Conservation (phyloP, 2,329 filamentous ascomycete genomes). For the Xylaria sp. region DNA sequence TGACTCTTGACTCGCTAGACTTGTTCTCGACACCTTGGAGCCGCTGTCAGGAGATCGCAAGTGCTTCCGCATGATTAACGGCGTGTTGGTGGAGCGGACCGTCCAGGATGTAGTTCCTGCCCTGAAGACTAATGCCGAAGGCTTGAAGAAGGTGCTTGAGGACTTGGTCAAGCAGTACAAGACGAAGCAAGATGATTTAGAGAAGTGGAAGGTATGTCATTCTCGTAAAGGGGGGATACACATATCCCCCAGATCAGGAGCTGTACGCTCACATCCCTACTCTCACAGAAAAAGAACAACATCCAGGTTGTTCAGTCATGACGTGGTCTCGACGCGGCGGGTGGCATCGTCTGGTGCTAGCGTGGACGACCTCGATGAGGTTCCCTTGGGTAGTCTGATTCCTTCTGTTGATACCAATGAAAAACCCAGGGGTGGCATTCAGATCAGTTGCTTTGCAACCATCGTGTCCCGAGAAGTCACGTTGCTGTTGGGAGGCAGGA, state of each 20-base stretch:
- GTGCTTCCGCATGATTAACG: slow-evolving; percentile 98
- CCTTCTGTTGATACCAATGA: slow-evolving; percentile 11
- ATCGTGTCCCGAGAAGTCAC: slow-evolving; percentile 14
- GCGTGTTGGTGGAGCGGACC: slow-evolving; percentile 90
- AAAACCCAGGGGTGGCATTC: slow-evolving; percentile 10
- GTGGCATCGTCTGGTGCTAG: slow-evolving; percentile 4
- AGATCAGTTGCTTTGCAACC: slow-evolving; percentile 5
- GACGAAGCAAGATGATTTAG: slow-evolving; percentile 88
- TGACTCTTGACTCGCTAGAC: slow-evolving; percentile 55
- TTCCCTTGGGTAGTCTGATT: slow-evolving; percentile 12
- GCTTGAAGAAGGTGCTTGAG: slow-evolving; percentile 89
- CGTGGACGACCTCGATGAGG: slow-evolving; percentile 8
- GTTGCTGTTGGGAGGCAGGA: slow-evolving; percentile 21
- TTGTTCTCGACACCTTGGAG: slow-evolving; percentile 88
- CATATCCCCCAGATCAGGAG: slow-evolving; percentile 8
- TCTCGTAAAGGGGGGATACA: slow-evolving; percentile 10
- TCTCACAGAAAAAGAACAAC: slow-evolving; percentile 80
- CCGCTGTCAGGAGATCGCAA: slow-evolving; percentile 85
- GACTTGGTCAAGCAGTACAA: slow-evolving; percentile 97
- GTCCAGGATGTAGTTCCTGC: slow-evolving; percentile 91
- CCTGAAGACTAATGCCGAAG: slow-evolving; percentile 90
- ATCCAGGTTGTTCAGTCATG: slow-evolving; percentile 82
- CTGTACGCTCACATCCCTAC: slow-evolving; percentile 24
- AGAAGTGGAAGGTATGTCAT: slow-evolving; percentile 87
- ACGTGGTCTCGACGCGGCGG: slow-evolving; percentile 30